phyloP scores from a whole-genome alignment of 2,329 filamentous ascomycete genomes.

The Fusarium sp. region DNA sequence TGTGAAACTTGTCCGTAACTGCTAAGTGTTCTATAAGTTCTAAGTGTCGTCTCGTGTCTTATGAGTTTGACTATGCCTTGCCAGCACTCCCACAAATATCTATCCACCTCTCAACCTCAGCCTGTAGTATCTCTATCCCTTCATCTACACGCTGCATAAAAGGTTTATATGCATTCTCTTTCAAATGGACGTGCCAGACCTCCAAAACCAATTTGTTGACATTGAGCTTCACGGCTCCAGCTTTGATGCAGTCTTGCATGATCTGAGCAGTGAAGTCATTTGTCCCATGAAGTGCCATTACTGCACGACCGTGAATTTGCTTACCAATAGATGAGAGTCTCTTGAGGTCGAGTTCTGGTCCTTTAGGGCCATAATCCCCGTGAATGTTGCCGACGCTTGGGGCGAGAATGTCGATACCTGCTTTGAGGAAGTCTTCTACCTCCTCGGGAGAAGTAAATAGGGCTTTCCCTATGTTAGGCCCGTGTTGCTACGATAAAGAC shows the following conservation, averaged over 20 bases:
- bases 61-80: conserved; percentile 4
- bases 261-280: conserved; percentile 65
- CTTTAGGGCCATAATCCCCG: conserved; percentile 75
- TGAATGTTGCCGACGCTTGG: conserved; percentile 83
- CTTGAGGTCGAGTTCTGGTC: conserved; percentile 68
- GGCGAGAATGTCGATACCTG: conserved; percentile 79
- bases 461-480: not conserved
- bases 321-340: conserved; percentile 53
- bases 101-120: conserved; percentile 35
- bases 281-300: conserved; percentile 65
- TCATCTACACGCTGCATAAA: conserved; percentile 27
- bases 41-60: not conserved
- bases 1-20: too few relatives aligned
- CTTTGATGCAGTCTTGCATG: conserved; percentile 62
- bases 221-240: conserved; percentile 67
- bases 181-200: conserved; percentile 20
- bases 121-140: conserved; percentile 25
- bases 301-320: conserved; percentile 54
- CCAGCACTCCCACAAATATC: conserved; percentile 35
- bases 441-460: conserved; percentile 74
- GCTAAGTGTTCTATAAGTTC: not conserved
- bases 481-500: rapidly evolving
- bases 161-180: conserved; percentile 3
- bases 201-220: conserved; percentile 66
- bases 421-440: conserved; percentile 75